phyloP scores from a whole-genome alignment of 352 stramenopile genomes.

The Phytophthora crassamura region DNA sequence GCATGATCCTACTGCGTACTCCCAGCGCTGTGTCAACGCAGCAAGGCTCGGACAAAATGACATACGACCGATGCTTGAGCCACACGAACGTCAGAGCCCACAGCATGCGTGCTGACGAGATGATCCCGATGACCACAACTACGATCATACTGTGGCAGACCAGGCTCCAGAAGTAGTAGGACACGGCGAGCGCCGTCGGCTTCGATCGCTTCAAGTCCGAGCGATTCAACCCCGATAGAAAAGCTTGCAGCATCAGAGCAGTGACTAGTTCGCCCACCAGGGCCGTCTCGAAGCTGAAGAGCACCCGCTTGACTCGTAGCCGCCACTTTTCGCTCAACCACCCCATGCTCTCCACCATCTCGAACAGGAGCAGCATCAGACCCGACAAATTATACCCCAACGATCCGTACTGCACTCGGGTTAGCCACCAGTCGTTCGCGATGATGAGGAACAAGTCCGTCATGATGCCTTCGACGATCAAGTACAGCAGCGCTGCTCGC shows the following conservation, averaged over 20 bases:
- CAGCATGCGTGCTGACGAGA: conserved; percentile 4
- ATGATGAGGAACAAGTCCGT: conserved; percentile 32
- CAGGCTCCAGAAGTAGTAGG: conserved; percentile 30
- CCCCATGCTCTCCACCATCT: conserved; percentile 30
- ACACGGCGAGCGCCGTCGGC: conserved; percentile 21
- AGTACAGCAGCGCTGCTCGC: conserved; percentile 19
- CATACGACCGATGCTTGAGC: conserved; percentile 22
- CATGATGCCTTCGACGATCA: conserved; percentile 34
- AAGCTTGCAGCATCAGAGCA: conserved; percentile 9
- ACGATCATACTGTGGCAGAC: conserved; percentile 25
- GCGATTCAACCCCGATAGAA: conserved; percentile 24
- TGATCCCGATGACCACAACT: conserved; percentile 20
- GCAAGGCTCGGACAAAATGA: conserved; percentile 17
- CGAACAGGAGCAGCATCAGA: conserved; percentile 32
- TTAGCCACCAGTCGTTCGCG: conserved; percentile 18
- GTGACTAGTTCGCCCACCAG: conserved; percentile 19
- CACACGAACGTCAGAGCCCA: conserved; percentile 10
- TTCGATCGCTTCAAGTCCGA: conserved; percentile 23
- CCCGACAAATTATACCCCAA: conserved; percentile 35
- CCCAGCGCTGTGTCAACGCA: conserved; percentile 25
- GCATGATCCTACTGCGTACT: conserved; percentile 15
- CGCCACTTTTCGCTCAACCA: conserved; percentile 12
- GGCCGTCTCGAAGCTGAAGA: conserved; percentile 27
- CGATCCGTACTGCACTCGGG: conserved; percentile 26
- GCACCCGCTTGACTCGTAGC: conserved; percentile 13